Conservation (phyloP, 495 filamentous ascomycete species). For the Sporormia fimetaria region DNA sequence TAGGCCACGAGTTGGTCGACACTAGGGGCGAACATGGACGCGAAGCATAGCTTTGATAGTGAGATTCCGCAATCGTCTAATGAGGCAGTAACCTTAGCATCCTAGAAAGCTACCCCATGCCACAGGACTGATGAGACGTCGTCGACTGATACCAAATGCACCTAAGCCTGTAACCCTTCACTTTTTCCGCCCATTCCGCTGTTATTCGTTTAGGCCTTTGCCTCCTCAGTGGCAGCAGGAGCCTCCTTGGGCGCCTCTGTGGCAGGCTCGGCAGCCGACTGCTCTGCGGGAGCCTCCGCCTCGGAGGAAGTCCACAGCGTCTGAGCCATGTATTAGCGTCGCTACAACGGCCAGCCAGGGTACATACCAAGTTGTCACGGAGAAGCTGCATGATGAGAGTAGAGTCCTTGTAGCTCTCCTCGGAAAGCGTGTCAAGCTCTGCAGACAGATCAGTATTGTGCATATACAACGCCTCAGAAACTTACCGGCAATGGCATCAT, state of each 20-base stretch:
- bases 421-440: conserved; percentile 97
- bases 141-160: conserved; percentile 25
- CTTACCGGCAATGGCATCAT: conserved; percentile 79
- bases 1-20: no score
- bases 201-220: conserved; percentile 21
- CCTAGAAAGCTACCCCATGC: conserved; percentile 16
- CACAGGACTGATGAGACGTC: conserved; percentile 15
- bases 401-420: conserved; percentile 99
- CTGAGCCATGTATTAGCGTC: conserved; percentile 37
- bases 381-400: conserved; percentile 99
- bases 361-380: conserved; percentile 88
- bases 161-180: conserved; percentile 24
- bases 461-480: background rate
- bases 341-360: background rate
- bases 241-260: conserved; percentile 15
- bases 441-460: conserved; percentile 21
- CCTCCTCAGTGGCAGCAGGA: conserved; percentile 25
- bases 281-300: conserved; percentile 49
- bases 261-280: conserved; percentile 5
- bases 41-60: no score
- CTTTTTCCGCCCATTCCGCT: conserved; percentile 14
- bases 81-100: conserved; percentile 15
- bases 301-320: conserved; percentile 99
- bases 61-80: no score
- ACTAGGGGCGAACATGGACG: no score